Evolutionary conservation across 2,329 filamentous ascomycete genomes (phyloP).

Genomic region (Lecanoromycetidae sp.): DNA sequence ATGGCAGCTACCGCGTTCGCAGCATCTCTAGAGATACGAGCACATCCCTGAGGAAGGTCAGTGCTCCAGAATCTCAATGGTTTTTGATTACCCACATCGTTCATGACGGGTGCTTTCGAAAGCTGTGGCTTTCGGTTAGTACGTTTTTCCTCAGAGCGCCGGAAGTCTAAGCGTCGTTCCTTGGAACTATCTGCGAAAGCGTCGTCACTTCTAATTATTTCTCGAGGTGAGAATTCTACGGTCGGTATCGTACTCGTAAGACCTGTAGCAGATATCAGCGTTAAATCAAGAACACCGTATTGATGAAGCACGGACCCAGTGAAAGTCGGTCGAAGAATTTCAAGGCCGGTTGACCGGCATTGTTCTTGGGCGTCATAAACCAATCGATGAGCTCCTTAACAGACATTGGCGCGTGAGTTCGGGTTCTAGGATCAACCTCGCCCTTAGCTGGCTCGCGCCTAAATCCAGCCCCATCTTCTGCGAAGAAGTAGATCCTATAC

Average conservation of each 20-base stretch:
- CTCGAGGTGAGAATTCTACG: slow-evolving; percentile 25
- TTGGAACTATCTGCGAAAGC: slow-evolving; percentile 12
- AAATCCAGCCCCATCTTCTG: slow-evolving; percentile 33
- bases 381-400: slow-evolving; percentile 33
- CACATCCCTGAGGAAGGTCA: slow-evolving; percentile 35
- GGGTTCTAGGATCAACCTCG: slow-evolving; percentile 19
- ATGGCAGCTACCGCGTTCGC: slow-evolving; percentile 35
- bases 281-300: too few relatives aligned
- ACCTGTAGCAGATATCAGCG: slow-evolving; percentile 1
- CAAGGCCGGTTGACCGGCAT: slow-evolving; percentile 29
- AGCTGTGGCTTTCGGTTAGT: background rate
- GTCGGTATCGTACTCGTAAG: slow-evolving; percentile 31
- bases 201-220: slow-evolving; percentile 29
- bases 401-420: slow-evolving; percentile 27
- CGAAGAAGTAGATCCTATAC: slow-evolving; percentile 31
- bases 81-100: slow-evolving; percentile 24
- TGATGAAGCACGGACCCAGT: slow-evolving; percentile 22
- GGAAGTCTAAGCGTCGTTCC: slow-evolving; percentile 6
- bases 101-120: slow-evolving; percentile 28
- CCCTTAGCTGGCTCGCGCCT: slow-evolving; percentile 2
- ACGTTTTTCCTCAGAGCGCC: slow-evolving; percentile 13
- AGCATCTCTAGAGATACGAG: slow-evolving; percentile 40
- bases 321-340: slow-evolving; percentile 35
- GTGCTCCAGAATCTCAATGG: background rate
- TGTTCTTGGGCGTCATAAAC: slow-evolving; percentile 31